Evolutionary conservation across 108 stramenopile genomes (phyloP).

Genomic region (Parmales sp.): DNA sequence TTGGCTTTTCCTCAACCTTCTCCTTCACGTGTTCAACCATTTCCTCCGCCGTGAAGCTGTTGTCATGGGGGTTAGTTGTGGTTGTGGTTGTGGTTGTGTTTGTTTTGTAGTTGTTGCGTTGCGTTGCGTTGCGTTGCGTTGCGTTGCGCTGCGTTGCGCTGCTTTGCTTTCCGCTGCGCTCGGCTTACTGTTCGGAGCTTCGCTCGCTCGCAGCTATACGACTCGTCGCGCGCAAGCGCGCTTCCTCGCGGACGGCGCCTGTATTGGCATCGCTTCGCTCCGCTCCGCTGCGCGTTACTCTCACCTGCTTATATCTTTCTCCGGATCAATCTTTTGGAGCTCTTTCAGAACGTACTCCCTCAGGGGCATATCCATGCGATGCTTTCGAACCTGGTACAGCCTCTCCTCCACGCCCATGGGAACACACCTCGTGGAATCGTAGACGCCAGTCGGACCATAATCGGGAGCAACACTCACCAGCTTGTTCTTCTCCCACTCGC

Average conservation of each 20-base stretch:
- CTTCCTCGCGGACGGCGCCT: too few relatives aligned
- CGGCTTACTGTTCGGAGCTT: too few relatives aligned
- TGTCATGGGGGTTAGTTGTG: too few relatives aligned
- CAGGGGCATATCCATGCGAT: not conserved
- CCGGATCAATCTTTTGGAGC: not conserved
- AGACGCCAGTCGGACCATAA: not conserved
- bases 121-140: too few relatives aligned
- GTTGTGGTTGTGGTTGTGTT: too few relatives aligned
- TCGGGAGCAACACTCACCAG: not conserved
- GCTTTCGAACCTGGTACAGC: not conserved
- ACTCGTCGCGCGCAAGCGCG: too few relatives aligned
- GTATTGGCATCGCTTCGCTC: too few relatives aligned
- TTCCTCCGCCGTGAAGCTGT: not conserved
- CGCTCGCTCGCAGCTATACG: too few relatives aligned
- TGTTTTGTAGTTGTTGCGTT: too few relatives aligned
- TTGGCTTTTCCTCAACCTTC: not conserved
- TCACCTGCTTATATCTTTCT: not conserved
- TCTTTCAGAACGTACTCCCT: not conserved
- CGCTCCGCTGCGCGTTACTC: too few relatives aligned
- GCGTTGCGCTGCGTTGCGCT: too few relatives aligned
- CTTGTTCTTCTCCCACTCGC: not conserved
- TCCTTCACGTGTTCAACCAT: not conserved
- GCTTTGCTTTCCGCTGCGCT: too few relatives aligned
- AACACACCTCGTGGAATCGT: not conserved
- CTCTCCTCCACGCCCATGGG: not conserved